These are phyloP conservation scores for Aegilops bicornis DNA, from an alignment of 176 grass and related monocot species.

Conservation along the genomic window DNA sequence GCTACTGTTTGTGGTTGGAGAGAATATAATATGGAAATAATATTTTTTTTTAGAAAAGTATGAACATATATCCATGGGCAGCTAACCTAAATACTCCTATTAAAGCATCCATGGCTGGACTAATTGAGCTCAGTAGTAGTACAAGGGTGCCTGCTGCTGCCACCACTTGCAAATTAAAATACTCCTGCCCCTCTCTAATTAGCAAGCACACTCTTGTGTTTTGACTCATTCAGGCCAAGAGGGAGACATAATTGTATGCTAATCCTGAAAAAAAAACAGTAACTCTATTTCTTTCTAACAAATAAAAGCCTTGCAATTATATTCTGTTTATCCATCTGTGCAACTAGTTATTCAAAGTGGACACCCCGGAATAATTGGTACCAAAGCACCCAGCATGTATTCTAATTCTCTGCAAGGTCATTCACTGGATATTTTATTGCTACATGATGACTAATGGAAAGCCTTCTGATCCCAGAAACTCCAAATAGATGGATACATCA, in stretches of 20 bases:
- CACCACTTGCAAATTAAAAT: slow-evolving; percentile 25
- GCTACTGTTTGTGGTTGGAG: slow-evolving; percentile 27
- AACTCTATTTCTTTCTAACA: background rate
- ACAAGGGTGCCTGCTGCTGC: slow-evolving; percentile 12
- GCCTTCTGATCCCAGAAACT: background rate
- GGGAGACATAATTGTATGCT: background rate
- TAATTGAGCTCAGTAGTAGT: background rate
- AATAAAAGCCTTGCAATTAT: background rate
- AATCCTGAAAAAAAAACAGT: background rate
- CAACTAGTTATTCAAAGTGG: background rate
- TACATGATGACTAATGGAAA: background rate
- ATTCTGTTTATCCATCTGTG: background rate
- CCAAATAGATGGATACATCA: slow-evolving; percentile 27
- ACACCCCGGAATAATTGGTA: background rate
- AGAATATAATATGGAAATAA: background rate
- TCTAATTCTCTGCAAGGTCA: background rate
- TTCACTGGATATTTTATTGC: background rate
- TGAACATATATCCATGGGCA: background rate
- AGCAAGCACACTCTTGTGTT: background rate
- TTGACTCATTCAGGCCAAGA: slow-evolving; percentile 1
- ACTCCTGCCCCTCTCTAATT: background rate
- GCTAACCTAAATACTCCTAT: background rate
- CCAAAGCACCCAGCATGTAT: slow-evolving; percentile 2
- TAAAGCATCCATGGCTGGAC: background rate
- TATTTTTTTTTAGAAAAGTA: too few relatives aligned